These are phyloP conservation scores for Cinnamomum chago DNA, from an alignment of 164 flowering plant species.

Conservation along the genomic window DNA sequence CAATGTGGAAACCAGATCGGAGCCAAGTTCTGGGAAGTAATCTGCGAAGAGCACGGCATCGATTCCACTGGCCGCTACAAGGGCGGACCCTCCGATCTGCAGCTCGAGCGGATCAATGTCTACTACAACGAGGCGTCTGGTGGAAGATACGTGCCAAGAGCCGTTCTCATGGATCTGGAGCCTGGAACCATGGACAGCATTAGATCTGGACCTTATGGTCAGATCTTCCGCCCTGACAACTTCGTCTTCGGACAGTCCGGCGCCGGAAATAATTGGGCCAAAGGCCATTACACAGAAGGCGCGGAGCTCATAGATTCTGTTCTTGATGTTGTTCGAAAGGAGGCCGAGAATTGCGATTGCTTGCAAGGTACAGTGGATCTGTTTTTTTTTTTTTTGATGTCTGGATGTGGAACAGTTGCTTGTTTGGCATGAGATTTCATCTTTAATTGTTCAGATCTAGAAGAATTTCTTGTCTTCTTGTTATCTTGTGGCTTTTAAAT, in stretches of 20 bases:
- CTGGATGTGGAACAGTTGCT: background rate
- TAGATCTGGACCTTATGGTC: conserved; percentile 22
- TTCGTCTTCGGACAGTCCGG: conserved; percentile 27
- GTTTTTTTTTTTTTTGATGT: too few relatives aligned
- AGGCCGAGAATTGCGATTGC: conserved; percentile 27
- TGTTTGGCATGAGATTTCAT: background rate
- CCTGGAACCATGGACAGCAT: background rate
- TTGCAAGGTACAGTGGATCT: conserved; percentile 16
- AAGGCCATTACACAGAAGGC: conserved; percentile 27
- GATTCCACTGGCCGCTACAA: background rate
- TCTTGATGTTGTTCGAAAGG: conserved; percentile 23
- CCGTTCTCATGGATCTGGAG: conserved; percentile 25
- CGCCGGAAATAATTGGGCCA: conserved; percentile 27
- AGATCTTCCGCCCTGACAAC: conserved; percentile 22
- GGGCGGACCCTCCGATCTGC: background rate
- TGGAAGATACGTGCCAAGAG: conserved; percentile 16
- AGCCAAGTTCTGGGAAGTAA: conserved; percentile 2
- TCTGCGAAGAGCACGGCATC: background rate
- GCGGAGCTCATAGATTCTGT: conserved; percentile 25
- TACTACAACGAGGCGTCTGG: background rate
- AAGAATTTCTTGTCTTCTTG: background rate
- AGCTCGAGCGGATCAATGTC: background rate
- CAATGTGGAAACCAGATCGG: conserved; percentile 1
- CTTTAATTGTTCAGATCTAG: background rate
- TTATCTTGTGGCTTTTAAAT: background rate